Evolutionary conservation across 2,329 filamentous ascomycete genomes (phyloP).

Genomic region (Colletotrichum tofieldiae): DNA sequence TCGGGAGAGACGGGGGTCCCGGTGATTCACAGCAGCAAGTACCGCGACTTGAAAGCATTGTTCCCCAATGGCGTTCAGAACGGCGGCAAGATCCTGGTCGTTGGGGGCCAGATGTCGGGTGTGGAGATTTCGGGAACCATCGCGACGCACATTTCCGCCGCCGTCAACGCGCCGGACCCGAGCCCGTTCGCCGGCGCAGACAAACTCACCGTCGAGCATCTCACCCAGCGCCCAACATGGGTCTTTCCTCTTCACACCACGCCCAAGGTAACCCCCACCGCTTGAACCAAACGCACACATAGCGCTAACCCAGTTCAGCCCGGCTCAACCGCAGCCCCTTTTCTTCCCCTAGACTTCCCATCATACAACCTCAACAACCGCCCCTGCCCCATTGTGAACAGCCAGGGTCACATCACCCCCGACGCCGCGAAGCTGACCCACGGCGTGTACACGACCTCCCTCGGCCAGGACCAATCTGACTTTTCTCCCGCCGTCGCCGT

Average conservation of each 20-base stretch:
- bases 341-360: conserved; percentile 80
- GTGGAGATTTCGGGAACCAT: conserved; percentile 83
- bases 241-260: conserved; percentile 74
- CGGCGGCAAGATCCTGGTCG: conserved; percentile 76
- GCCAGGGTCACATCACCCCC: conserved; percentile 74
- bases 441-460: conserved; percentile 60
- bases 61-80: conserved; percentile 54
- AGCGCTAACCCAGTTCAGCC: conserved; percentile 54
- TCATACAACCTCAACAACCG: conserved; percentile 80
- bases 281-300: neutral
- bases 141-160: conserved; percentile 79
- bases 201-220: conserved; percentile 75
- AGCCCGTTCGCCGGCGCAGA: conserved; percentile 59
- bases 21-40: conserved; percentile 78
- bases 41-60: conserved; percentile 69
- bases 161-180: conserved; percentile 66
- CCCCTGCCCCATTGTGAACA: conserved; percentile 72
- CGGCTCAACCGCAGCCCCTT: conserved; percentile 67
- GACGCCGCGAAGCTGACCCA: conserved; percentile 72
- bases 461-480: conserved; percentile 70
- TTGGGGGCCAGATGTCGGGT: conserved; percentile 88
- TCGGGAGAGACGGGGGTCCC: conserved; percentile 57
- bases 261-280: conserved; percentile 58
- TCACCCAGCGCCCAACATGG: conserved; percentile 81
- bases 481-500: conserved; percentile 59